phyloP scores from a whole-genome alignment of 1,284 basidiomycete species.

The Sanghuangporus weigelae region DNA sequence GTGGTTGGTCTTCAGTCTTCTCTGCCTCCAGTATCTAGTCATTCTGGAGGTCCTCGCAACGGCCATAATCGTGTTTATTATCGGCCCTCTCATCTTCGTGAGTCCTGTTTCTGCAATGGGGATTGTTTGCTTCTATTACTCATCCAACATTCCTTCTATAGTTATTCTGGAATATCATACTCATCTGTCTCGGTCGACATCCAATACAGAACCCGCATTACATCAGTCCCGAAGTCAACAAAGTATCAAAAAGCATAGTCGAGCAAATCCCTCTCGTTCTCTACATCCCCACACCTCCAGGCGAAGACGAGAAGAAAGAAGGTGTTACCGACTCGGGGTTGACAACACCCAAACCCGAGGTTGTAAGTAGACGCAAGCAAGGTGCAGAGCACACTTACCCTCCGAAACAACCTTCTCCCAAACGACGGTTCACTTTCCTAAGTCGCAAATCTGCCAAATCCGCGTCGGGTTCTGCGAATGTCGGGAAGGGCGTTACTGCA shows the following conservation, averaged over 20 bases:
- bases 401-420: conserved; percentile 38
- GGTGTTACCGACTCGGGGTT: conserved; percentile 21
- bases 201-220: conserved; percentile 63
- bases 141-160: conserved; percentile 26
- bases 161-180: conserved; percentile 70
- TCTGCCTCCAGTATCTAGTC: conserved; percentile 75
- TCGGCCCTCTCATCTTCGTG: conserved; percentile 73
- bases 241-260: conserved; percentile 61
- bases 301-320: conserved; percentile 29
- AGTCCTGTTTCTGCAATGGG: conserved; percentile 27
- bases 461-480: conserved; percentile 11
- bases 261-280: conserved; percentile 75
- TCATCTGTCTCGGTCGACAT: conserved; percentile 72
- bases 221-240: conserved; percentile 72
- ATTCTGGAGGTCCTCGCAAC: conserved; percentile 67
- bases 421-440: conserved; percentile 25
- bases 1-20: conserved; percentile 75
- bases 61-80: conserved; percentile 66
- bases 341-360: conserved; percentile 34
- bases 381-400: conserved; percentile 39
- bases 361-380: conserved; percentile 29
- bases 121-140: not conserved
- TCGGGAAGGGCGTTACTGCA: conserved; percentile 23
- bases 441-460: conserved; percentile 3
- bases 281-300: conserved; percentile 74